A percentile compares a stretch with the other conserved stretches of the same genome.
Evolutionary conservation across 306 rosid species (phyloP).

Genomic region (Calophaca sinica): DNA sequence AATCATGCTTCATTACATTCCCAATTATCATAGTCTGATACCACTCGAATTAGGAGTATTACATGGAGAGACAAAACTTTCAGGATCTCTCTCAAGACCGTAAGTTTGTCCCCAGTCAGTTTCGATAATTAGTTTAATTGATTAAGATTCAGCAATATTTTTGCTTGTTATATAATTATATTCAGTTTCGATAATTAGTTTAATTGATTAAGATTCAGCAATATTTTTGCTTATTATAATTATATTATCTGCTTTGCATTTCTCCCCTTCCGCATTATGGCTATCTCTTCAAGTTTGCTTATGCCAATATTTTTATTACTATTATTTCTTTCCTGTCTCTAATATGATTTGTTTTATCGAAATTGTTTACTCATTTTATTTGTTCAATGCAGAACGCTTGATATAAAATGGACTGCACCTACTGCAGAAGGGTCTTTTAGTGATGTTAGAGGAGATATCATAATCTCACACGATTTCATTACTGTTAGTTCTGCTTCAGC

Average conservation of each 20-base stretch:
- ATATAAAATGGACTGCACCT: slow-evolving; percentile 89
- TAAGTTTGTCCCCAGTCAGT: slow-evolving; percentile 54
- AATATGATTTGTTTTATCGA: slow-evolving; percentile 29
- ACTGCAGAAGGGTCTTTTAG: slow-evolving; percentile 84
- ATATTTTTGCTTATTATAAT: slow-evolving; percentile 34
- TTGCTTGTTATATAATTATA: slow-evolving; percentile 42
- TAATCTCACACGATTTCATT: slow-evolving; percentile 73
- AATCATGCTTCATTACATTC: slow-evolving; percentile 74
- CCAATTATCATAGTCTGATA: slow-evolving; percentile 66
- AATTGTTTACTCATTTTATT: slow-evolving; percentile 28
- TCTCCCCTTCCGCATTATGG: neutral
- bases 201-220: slow-evolving; percentile 33
- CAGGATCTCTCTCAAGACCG: slow-evolving; percentile 89
- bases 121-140: slow-evolving; percentile 31
- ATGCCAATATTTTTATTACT: slow-evolving; percentile 22
- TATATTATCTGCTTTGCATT: slow-evolving; percentile 39
- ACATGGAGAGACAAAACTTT: slow-evolving; percentile 83
- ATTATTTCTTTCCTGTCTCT: slow-evolving; percentile 29
- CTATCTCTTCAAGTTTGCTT: slow-evolving; percentile 44
- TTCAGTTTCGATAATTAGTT: slow-evolving; percentile 25
- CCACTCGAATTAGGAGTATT: slow-evolving; percentile 77
- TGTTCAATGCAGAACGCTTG: slow-evolving; percentile 68
- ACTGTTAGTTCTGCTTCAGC: slow-evolving; percentile 76
- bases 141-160: slow-evolving; percentile 29
- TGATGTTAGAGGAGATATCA: slow-evolving; percentile 93